phyloP scores from a whole-genome alignment of 2,329 filamentous ascomycete genomes.

The Metarhizium album region DNA sequence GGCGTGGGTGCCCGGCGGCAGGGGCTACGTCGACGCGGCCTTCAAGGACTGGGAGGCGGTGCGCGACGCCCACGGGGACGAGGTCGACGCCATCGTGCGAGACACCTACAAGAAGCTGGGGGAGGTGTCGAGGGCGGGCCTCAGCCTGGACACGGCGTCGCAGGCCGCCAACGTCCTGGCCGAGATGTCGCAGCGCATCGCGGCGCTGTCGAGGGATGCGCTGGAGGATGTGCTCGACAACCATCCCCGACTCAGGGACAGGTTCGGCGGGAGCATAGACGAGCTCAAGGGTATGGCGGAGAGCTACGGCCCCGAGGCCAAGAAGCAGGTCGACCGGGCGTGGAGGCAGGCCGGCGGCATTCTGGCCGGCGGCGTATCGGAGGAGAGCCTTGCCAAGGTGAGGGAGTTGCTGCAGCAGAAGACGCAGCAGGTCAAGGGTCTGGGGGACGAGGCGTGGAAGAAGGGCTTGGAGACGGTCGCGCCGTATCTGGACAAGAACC shows the following conservation, averaged over 20 bases:
- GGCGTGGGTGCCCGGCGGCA: slow-evolving; percentile 59
- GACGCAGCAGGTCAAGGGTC: slow-evolving; percentile 51
- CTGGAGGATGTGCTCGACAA: slow-evolving; percentile 57
- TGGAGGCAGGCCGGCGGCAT: slow-evolving; percentile 57
- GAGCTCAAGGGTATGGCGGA: slow-evolving; percentile 60
- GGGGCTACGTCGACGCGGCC: slow-evolving; percentile 53
- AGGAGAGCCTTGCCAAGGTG: slow-evolving; percentile 40
- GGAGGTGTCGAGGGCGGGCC: slow-evolving; percentile 44
- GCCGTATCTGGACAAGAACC: slow-evolving; percentile 64
- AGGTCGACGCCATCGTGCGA: slow-evolving; percentile 57
- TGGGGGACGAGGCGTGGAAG: slow-evolving; percentile 62
- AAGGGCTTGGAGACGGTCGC: slow-evolving; percentile 61
- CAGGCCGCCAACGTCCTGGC: slow-evolving; percentile 52
- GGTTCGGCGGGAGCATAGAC: slow-evolving; percentile 56
- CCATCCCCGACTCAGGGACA: slow-evolving; percentile 62
- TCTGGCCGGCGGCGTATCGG: slow-evolving; percentile 48
- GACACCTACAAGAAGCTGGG: slow-evolving; percentile 60
- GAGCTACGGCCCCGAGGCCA: slow-evolving; percentile 62
- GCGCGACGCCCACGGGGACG: slow-evolving; percentile 54
- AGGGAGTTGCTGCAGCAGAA: slow-evolving; percentile 59
- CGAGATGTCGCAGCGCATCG: slow-evolving; percentile 49
- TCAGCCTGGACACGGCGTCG: slow-evolving; percentile 51
- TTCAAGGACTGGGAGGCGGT: slow-evolving; percentile 64
- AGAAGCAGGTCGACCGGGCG: slow-evolving; percentile 64
- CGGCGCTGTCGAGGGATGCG: slow-evolving; percentile 51